Conservation (phyloP, 2,329 filamentous ascomycete genomes). For the Claviceps sp. region DNA sequence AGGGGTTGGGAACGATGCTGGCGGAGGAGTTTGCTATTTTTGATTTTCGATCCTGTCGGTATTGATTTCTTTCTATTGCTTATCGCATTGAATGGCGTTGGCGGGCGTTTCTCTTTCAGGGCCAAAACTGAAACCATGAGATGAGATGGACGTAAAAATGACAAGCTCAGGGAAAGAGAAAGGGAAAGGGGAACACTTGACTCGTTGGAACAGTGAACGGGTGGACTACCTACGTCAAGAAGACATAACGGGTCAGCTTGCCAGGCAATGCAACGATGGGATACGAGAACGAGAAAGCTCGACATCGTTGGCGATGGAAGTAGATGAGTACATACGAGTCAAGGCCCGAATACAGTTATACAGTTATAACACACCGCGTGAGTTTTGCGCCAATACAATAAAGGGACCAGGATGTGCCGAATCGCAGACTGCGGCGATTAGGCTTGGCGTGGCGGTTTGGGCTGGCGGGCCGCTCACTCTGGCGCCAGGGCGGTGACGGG, state of each 20-base stretch:
- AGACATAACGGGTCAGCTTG: not conserved
- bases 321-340: no score
- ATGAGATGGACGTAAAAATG: not conserved
- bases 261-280: not conserved
- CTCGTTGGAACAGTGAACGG: not conserved
- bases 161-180: not conserved
- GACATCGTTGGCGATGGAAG: no score
- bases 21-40: not conserved
- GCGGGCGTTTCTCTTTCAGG: constrained; percentile 8
- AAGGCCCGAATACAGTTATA: no score
- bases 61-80: constrained; percentile 1
- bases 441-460: no score
- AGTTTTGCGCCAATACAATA: no score
- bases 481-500: constrained; percentile 15
- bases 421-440: no score
- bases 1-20: not conserved
- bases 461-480: not conserved
- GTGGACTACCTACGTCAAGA: not conserved
- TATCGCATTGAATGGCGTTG: constrained; percentile 17
- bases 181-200: not conserved
- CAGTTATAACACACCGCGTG: no score
- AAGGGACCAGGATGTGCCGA: no score
- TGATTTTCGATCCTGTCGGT: not conserved
- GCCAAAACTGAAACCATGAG: not conserved
- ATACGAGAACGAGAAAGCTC: not conserved